Evolutionary conservation across 2,329 filamentous ascomycete genomes (phyloP).

Genomic region (Pezicula radicicola): DNA sequence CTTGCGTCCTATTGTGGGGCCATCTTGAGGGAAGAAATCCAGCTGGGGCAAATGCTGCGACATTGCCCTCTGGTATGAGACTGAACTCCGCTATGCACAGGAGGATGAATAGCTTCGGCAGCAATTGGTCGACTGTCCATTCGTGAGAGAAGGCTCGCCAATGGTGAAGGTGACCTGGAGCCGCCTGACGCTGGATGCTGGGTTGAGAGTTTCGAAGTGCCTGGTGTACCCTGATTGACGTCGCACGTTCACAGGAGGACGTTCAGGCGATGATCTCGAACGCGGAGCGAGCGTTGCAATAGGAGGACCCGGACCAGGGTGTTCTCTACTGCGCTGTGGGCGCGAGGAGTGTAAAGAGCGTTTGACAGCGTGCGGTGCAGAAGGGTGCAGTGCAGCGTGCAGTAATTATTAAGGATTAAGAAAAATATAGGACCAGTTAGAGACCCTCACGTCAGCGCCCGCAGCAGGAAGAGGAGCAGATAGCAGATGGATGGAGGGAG

Average conservation of each 20-base stretch:
- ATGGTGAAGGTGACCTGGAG: slow-evolving; percentile 7
- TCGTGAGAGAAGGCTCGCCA: slow-evolving; percentile 11
- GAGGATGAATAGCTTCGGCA: slow-evolving; percentile 5
- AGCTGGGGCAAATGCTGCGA: slow-evolving; percentile 28
- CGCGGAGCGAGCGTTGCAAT: slow-evolving; percentile 16
- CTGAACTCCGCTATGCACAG: slow-evolving; percentile 18
- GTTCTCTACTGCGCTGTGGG: too few relatives aligned
- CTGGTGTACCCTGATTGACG: slow-evolving; percentile 22
- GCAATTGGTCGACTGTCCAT: slow-evolving; percentile 10
- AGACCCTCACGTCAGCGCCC: too few relatives aligned
- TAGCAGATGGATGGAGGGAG: too few relatives aligned
- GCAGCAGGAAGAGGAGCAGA: too few relatives aligned
- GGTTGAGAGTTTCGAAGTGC: slow-evolving; percentile 24
- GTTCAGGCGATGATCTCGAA: slow-evolving; percentile 22
- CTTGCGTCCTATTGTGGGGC: slow-evolving; percentile 24
- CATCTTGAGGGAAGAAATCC: slow-evolving; percentile 19
- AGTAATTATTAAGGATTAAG: too few relatives aligned
- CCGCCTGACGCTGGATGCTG: slow-evolving; percentile 16
- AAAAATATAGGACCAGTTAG: too few relatives aligned
- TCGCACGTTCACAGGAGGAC: slow-evolving; percentile 23
- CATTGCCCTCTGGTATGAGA: slow-evolving; percentile 24
- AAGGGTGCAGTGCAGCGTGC: too few relatives aligned
- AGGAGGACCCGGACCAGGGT: background rate
- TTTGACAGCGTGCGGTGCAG: too few relatives aligned
- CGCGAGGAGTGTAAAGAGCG: too few relatives aligned